phyloP scores from a whole-genome alignment of 768 basidiomycete species.

The Trametes sanguinea region DNA sequence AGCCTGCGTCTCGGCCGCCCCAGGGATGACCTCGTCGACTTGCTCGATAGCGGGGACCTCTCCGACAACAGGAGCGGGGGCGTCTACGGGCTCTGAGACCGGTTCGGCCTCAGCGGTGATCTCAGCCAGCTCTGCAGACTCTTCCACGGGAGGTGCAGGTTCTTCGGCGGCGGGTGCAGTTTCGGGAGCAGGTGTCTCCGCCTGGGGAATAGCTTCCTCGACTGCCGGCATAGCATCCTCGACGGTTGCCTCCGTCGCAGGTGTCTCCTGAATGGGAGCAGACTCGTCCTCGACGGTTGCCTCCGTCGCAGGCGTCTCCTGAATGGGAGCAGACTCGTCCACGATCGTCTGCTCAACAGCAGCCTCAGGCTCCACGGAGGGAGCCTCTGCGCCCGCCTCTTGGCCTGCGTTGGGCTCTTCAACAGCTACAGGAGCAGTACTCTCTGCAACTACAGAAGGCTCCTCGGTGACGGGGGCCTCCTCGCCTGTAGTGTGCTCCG shows the following conservation, averaged over 20 bases:
- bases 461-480: background rate
- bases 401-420: background rate
- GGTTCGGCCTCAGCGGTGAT: background rate
- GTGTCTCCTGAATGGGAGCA: no score
- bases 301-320: background rate
- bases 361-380: no score
- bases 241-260: background rate
- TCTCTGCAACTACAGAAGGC: background rate
- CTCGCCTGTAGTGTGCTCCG: background rate
- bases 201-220: background rate
- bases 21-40: background rate
- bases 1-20: background rate
- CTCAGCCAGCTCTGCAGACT: background rate
- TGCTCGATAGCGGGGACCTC: conserved; percentile 4
- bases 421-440: background rate
- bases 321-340: no score
- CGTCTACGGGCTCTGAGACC: background rate
- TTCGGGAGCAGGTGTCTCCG: no score
- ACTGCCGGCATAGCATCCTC: background rate
- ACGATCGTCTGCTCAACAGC: no score
- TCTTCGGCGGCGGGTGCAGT: background rate
- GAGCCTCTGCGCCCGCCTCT: background rate
- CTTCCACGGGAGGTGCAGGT: background rate
- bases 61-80: background rate
- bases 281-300: no score